Base-by-base conservation (phyloP, 2,329 filamentous ascomycete genomes). In the Sclerotinia sclerotiorum region DNA sequence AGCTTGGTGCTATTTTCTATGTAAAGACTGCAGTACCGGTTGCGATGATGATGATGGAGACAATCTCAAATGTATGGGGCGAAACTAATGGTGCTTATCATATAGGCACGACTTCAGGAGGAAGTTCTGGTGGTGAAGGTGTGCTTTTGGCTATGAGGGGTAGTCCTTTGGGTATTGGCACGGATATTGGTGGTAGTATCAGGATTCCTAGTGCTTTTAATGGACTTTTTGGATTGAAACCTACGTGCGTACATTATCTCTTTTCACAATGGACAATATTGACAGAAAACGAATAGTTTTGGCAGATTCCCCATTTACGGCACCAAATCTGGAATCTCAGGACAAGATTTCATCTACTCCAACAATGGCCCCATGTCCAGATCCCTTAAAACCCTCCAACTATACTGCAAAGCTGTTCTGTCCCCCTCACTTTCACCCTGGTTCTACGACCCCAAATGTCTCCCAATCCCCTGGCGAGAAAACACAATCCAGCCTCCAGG, bases 21-120 rank as follows among this genome's bases (percentile, higher is more conserved):
- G 92, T 93, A 73, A 97, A 97, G 83, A 97, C 94, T 0, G 94
- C 94, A 93, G 93, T 44, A 89, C 94, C 75, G 5, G 73, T 74
- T 52, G 73, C 65, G n/a, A 65, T 76, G 44, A 77, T 74, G 71
- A 72, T 76, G 57, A 74, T 73, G 19, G 80, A 81, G 46, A 79
- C 57, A 3, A 49, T 58, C 6, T 65, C 62, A 11, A 69, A 69
- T 44, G 68, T 68, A 19, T 68, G 55, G 65, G 65, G 49, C 5
- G 58, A 60, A 48, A 79, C 78, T 0, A 69, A 80, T 27, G 82
- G 82, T 68, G 81, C 81, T 11, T 69, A 70, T 35, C 52, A 58
- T 32, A 54, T 15, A 7, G 73, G 74, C 17, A 73, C 69, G 68
- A 72, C 73, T 51, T 73, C 70, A 63, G 75, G 75, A 52, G 75